Base-by-base conservation (phyloP, 768 basidiomycete species). In the Termitomyces sp. region DNA sequence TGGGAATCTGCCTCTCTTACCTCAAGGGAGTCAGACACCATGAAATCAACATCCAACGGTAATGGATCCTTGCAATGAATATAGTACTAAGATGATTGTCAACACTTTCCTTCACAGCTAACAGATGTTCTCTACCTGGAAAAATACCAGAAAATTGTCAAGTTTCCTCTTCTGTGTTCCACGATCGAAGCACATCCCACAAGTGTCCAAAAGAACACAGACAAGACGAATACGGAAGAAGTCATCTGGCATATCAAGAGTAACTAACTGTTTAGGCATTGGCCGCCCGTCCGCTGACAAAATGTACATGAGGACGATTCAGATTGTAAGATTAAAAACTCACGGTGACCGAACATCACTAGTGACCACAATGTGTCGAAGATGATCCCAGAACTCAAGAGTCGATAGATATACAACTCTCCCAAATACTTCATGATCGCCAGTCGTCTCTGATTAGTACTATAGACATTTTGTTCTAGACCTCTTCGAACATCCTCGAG, bases 41-140 rank as follows among this genome's bases (percentile, higher is more conserved):
- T 96, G 74, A 98, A 99, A 57, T 97, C 96, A 11, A 97, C 90
- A 64, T 99, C 97, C 95, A 98, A 96, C 0, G 97, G 89, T n/a
- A 96, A 72, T 29, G 86, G 79, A 49, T 87, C 83, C 75, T 99
- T 99, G 78, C 91, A 92, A n/a, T 88, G 80, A 15, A 91, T 80
- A 72, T 98, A 99, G 61, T 95, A 88, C 85, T 88, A 32, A 46
- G 38, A 46, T 50, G 9, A 45, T 59, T 15, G 60, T 55, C 38
- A 56, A 56, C 12, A 53, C 57, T 46, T 17, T 20, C 46, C 11
- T 36, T 43, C 31, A 31, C n/a, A 32, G 45, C 25, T 11, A 10
- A 29, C 14, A 34, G 55, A 64, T 29, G 20, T 62, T n/a, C 40
- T 62, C 63, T 67, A 94, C 94, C 83, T 98, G 94, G 75, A 98